These are phyloP conservation scores for Nicotiana tomentosiformis DNA, from an alignment of 257 asterid genomes.

Conservation along the genomic window DNA sequence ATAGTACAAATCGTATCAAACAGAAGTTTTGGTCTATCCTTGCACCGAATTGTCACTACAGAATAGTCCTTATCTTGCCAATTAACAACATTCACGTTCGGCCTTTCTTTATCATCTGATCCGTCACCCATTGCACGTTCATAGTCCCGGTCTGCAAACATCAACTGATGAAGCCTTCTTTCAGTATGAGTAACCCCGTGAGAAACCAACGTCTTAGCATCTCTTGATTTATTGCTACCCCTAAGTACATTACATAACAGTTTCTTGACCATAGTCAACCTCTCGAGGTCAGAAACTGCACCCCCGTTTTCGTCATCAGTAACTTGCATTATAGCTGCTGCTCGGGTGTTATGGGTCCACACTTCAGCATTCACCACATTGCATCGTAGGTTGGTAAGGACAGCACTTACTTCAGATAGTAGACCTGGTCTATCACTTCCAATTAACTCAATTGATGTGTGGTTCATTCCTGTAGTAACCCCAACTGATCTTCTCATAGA, in stretches of 20 bases:
- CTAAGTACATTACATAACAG: slow-evolving; percentile 68
- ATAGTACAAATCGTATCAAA: slow-evolving; percentile 83
- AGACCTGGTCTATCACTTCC: slow-evolving; percentile 94
- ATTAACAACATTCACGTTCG: slow-evolving; percentile 70
- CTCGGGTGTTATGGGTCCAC: slow-evolving; percentile 98
- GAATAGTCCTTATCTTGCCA: slow-evolving; percentile 93
- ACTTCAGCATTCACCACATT: slow-evolving; percentile 91
- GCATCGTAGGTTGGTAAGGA: slow-evolving; percentile 81
- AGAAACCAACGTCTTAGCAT: slow-evolving; percentile 75
- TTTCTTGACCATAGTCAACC: slow-evolving; percentile 51
- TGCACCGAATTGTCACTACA: slow-evolving; percentile 75
- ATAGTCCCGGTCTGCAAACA: slow-evolving; percentile 94
- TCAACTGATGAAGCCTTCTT: slow-evolving; percentile 90
- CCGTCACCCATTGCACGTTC: slow-evolving; percentile 42
- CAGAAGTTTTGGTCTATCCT: slow-evolving; percentile 89
- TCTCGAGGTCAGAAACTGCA: slow-evolving; percentile 58
- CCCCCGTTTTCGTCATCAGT: slow-evolving; percentile 65
- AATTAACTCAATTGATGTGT: slow-evolving; percentile 80
- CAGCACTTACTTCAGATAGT: slow-evolving; percentile 98
- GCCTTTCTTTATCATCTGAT: slow-evolving; percentile 49
- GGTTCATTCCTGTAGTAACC: slow-evolving; percentile 55
- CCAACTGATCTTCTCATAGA: slow-evolving; percentile 91
- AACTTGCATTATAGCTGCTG: slow-evolving; percentile 92
- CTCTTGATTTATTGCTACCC: slow-evolving; percentile 71
- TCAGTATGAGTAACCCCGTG: slow-evolving; percentile 63